A percentile compares a stretch with the other conserved stretches of the same genome.
Conservation (phyloP, 441 rosid species). For the Mallotus japonicus region DNA sequence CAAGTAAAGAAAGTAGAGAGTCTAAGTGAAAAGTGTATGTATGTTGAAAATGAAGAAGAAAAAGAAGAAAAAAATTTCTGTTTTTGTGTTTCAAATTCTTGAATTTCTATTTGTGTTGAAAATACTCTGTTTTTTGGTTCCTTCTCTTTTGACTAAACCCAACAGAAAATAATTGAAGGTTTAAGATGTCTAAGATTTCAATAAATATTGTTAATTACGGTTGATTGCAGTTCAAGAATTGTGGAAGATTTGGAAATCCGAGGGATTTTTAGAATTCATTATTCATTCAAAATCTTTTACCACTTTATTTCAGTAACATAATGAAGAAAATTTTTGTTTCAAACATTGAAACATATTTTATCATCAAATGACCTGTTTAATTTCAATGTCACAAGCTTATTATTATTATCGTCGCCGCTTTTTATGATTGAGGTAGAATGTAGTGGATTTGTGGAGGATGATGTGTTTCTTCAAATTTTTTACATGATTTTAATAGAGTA, state of each 20-base stretch:
- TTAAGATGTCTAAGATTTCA: background rate
- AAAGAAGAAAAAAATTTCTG: too few species aligned
- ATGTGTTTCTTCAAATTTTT: background rate
- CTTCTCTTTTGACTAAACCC: too few species aligned
- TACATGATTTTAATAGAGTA: too few species aligned
- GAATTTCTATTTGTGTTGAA: too few species aligned
- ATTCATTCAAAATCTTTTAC: background rate
- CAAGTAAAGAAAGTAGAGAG: too few species aligned
- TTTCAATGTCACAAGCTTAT: background rate
- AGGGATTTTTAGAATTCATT: too few species aligned
- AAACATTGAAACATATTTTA: background rate
- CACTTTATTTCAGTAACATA: background rate
- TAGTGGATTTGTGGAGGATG: background rate
- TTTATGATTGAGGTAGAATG: background rate
- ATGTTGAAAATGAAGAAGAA: too few species aligned
- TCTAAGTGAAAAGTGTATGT: too few species aligned
- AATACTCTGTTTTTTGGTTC: too few species aligned
- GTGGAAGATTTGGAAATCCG: background rate
- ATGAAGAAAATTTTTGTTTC: background rate
- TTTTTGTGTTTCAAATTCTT: too few species aligned
- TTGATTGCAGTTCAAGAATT: too few species aligned
- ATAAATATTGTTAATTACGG: too few species aligned
- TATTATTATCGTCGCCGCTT: background rate
- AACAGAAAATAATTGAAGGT: background rate
- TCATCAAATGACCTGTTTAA: background rate